Base-by-base conservation (phyloP, 306 rosid genomes). In the Prunus campanulata region DNA sequence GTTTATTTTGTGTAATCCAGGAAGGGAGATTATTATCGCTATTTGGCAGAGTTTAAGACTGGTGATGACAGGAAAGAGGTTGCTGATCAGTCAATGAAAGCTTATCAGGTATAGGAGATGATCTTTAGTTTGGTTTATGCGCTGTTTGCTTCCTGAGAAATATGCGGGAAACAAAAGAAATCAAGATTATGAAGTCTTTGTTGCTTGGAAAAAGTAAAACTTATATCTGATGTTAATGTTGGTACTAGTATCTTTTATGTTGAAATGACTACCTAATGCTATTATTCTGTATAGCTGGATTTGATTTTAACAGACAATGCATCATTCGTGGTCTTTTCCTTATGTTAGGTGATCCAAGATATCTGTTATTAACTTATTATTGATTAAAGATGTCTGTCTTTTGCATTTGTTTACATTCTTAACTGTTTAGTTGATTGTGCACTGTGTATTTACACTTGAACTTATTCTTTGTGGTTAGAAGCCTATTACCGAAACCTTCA, bases 21-120 rank as follows among this genome's bases (percentile, higher is more conserved):
- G 90, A 88, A 86, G 77, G 90, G 90, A 19, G 92, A 88, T 81
- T 88, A 88, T 66, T 86, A 86, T 59, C 85, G 90, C 30, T 89
- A 85, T 50, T 74, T 88, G 66, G 88, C 88, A 0, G 92, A 86
- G 72, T 84, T 86, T 62, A 84, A 78, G 84, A 19, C 76, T 18
- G 88, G 83, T 30, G 78, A 84, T 57, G 90, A 86, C 3, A 78
- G 84, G 74, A 86, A 86, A 62, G 92, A 88, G 84, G 90, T 76
- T 80, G 87, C 92, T 70, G 92, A 86, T 80, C 87, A 42, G 65
- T 86, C 92, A 29, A 84, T 82, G 90, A 79, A 86, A 63, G 92
- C 90, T 3, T 86, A 88, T 71, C 78, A 88, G 92, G 90, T 88
- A 25, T 66, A 2, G 3, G 22, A 6, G 61, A 32, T 35, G 46